Conservation (phyloP, 495 filamentous ascomycete species). For the Amphirosellinia nigrospora region DNA sequence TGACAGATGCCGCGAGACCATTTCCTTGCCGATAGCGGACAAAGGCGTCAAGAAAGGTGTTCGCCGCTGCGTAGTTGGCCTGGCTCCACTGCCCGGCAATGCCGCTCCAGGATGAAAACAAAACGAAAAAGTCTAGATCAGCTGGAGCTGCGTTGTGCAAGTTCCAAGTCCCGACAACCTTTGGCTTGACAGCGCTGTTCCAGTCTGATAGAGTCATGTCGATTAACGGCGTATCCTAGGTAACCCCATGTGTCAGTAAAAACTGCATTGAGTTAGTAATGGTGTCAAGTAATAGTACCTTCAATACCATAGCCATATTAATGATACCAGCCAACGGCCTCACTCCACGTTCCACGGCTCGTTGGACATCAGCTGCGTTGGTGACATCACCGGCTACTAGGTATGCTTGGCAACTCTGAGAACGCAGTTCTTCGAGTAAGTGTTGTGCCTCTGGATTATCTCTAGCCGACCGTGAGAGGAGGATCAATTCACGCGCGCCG, state of each 20-base stretch:
- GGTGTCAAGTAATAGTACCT: no score
- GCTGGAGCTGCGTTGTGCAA: constrained; percentile 42
- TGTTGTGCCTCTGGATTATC: neutral
- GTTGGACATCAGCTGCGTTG: constrained; percentile 64
- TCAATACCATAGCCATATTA: constrained; percentile 9
- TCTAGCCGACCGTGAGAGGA: constrained; percentile 28
- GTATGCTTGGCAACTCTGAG: constrained; percentile 36
- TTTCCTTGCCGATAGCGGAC: constrained; percentile 35
- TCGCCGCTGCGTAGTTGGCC: constrained; percentile 45
- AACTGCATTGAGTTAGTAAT: no score
- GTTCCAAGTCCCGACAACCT: constrained; percentile 50
- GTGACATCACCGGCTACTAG: constrained; percentile 53
- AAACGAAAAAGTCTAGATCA: constrained; percentile 41
- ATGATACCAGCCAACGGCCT: constrained; percentile 3
- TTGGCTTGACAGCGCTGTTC: constrained; percentile 50
- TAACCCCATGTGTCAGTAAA: no score
- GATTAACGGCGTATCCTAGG: no score
- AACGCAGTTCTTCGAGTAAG: constrained; percentile 14
- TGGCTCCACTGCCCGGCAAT: constrained; percentile 41
- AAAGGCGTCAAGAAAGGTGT: constrained; percentile 34
- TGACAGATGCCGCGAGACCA: constrained; percentile 25
- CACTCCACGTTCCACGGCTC: constrained; percentile 49
- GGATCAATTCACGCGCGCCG: constrained; percentile 35
- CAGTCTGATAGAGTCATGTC: no score
- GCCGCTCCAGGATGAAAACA: constrained; percentile 38